Evolutionary conservation across 2,329 filamentous ascomycete genomes (phyloP).

Genomic region (Botrytis squamosa): DNA sequence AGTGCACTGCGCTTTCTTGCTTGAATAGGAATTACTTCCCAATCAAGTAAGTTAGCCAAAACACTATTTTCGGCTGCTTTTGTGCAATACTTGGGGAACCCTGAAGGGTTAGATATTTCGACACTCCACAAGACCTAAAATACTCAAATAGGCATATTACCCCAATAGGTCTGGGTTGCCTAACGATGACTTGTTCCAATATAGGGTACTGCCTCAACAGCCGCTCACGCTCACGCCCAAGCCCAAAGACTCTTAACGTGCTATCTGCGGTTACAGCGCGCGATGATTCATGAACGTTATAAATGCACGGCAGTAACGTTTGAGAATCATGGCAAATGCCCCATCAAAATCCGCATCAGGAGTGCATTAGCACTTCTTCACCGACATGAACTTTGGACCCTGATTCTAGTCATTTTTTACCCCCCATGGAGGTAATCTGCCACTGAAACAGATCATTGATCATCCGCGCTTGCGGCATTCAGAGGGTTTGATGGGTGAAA

Average conservation of each 20-base stretch:
- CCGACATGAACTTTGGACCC: neutral
- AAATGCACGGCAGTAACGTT: neutral
- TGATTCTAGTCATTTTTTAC: neutral
- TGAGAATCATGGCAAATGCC: neutral
- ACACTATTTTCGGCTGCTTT: neutral
- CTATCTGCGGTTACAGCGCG: neutral
- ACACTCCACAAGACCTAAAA: neutral
- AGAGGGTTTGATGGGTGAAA: too few species aligned
- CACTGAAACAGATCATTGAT: neutral
- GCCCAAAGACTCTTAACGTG: neutral
- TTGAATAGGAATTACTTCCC: neutral
- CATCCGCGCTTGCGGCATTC: neutral
- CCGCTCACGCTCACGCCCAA: too few species aligned
- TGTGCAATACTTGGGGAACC: neutral
- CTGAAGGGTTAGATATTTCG: neutral
- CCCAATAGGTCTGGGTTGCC: neutral
- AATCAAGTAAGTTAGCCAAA: neutral
- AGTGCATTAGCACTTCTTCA: neutral
- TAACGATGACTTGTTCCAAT: neutral
- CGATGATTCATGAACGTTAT: neutral
- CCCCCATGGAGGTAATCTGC: neutral
- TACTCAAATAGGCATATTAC: neutral
- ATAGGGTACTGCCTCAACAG: neutral
- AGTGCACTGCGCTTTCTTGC: neutral
- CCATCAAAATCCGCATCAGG: neutral